phyloP scores from a whole-genome alignment of 768 basidiomycete genomes.

The Cyclocybe cylindracea region DNA sequence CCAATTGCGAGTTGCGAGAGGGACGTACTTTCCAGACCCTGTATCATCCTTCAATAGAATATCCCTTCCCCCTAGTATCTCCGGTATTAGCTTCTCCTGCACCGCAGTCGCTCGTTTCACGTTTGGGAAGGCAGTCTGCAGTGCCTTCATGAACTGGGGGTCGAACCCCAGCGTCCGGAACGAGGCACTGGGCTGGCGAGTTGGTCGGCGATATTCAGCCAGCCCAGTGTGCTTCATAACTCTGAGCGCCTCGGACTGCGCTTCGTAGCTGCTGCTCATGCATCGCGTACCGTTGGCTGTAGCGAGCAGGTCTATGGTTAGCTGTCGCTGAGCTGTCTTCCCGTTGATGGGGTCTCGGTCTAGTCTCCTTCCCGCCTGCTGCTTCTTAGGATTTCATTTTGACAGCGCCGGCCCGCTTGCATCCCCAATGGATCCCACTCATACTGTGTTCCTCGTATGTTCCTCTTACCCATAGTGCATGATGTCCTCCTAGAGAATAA shows the following conservation, averaged over 20 bases:
- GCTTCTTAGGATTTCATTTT: too few relatives aligned
- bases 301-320: too few relatives aligned
- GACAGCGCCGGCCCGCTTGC: too few relatives aligned
- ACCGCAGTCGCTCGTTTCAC: conserved; percentile 57
- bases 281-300: conserved; percentile 2
- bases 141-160: conserved; percentile 45
- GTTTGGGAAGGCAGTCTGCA: conserved; percentile 62
- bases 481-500: too few relatives aligned
- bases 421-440: too few relatives aligned
- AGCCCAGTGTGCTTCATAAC: too few relatives aligned
- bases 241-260: conserved; percentile 6
- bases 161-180: conserved; percentile 47
- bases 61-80: conserved; percentile 56
- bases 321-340: too few relatives aligned
- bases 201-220: background rate
- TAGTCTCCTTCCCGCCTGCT: too few relatives aligned
- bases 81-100: conserved; percentile 64
- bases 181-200: too few relatives aligned
- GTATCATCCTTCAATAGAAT: conserved; percentile 69
- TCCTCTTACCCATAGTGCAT: too few relatives aligned
- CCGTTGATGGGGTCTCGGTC: too few relatives aligned
- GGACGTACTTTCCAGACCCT: conserved; percentile 77
- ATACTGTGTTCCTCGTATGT: too few relatives aligned
- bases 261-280: conserved; percentile 15
- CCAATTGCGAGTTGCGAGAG: background rate